Conservation (phyloP, 371 early-diverging fungal genomes). For the Mortierella sp. region DNA sequence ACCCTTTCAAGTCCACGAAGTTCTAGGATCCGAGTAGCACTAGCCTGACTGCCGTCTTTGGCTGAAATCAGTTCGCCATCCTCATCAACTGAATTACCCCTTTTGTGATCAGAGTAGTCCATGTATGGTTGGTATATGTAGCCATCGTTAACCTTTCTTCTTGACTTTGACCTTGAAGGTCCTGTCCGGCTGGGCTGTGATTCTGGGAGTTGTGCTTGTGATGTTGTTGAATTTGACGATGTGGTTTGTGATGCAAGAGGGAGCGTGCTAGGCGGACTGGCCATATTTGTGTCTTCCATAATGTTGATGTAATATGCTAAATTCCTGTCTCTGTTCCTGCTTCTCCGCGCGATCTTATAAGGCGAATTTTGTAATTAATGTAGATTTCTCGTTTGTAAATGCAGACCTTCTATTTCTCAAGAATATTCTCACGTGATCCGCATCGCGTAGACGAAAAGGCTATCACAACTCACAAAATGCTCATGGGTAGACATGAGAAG, state of each 20-base stretch:
- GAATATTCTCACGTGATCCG: too few relatives aligned
- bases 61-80: not conserved
- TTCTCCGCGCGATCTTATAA: too few relatives aligned
- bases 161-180: constrained; percentile 13
- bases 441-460: too few relatives aligned
- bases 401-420: too few relatives aligned
- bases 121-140: constrained; percentile 46
- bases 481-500: too few relatives aligned
- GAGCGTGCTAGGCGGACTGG: constrained; percentile 36
- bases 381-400: too few relatives aligned
- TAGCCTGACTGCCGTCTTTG: constrained; percentile 21
- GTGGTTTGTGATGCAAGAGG: constrained; percentile 12
- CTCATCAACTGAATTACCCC: not conserved
- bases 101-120: not conserved
- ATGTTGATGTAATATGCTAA: not conserved
- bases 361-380: too few relatives aligned
- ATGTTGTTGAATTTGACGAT: not conserved
- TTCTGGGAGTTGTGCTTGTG: not conserved
- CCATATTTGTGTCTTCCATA: constrained; percentile 52
- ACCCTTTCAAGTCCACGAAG: constrained; percentile 49
- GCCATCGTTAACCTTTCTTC: constrained; percentile 29
- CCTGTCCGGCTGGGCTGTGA: constrained; percentile 1
- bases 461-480: too few relatives aligned
- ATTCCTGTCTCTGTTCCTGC: not conserved
- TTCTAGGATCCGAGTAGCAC: constrained; percentile 49